Percentiles rank a stretch among this genome's conserved stretches.
These are phyloP conservation scores for Cryphonectria naterciae DNA, from an alignment of 2,329 filamentous ascomycete genomes.

Conservation along the genomic window DNA sequence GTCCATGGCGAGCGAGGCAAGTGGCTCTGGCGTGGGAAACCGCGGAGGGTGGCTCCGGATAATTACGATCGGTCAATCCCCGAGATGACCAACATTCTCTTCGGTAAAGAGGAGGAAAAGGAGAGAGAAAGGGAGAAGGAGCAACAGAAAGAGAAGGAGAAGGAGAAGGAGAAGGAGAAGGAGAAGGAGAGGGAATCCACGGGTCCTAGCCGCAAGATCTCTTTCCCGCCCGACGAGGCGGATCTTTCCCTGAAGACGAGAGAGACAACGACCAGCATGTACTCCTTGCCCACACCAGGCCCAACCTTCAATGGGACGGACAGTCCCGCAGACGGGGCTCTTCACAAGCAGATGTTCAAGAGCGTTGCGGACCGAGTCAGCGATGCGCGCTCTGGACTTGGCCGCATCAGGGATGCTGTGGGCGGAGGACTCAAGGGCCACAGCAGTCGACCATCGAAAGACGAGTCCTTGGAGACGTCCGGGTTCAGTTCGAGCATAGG, in stretches of 20 bases:
- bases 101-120: constrained; percentile 61
- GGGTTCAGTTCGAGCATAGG: constrained; percentile 41
- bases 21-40: constrained; percentile 94
- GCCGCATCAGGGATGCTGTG: constrained; percentile 84
- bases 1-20: constrained; percentile 82
- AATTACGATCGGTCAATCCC: constrained; percentile 51
- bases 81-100: constrained; percentile 52
- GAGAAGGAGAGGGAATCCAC: constrained; percentile 18
- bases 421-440: constrained; percentile 63
- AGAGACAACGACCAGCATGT: constrained; percentile 51
- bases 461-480: constrained; percentile 51
- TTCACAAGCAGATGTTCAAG: constrained; percentile 73
- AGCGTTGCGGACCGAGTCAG: constrained; percentile 78
- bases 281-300: constrained; percentile 48
- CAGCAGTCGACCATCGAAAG: constrained; percentile 57
- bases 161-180: constrained; percentile 23
- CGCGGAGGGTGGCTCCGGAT: constrained; percentile 63
- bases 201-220: constrained; percentile 44
- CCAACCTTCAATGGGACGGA: constrained; percentile 54
- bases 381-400: constrained; percentile 81
- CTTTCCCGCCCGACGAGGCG: constrained; percentile 57
- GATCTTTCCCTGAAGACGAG: constrained; percentile 44
- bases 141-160: constrained; percentile 20
- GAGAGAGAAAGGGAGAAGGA: constrained; percentile 26
- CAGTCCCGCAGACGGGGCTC: constrained; percentile 54